Conservation (phyloP, 108 stramenopile species). For the Skeletonema grethae region DNA sequence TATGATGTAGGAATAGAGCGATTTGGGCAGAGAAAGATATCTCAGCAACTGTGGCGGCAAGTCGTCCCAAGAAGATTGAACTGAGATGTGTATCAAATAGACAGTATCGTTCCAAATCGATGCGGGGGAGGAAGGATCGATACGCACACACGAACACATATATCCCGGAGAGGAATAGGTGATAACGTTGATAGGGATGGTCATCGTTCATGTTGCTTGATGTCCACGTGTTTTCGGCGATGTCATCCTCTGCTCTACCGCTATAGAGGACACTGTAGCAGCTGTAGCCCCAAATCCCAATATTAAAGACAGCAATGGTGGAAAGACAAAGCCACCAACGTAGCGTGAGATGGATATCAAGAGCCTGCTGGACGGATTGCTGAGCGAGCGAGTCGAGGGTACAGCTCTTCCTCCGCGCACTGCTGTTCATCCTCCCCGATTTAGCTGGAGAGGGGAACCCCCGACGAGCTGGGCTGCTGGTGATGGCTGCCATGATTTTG, state of each 20-base stretch:
- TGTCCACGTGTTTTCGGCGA: background rate
- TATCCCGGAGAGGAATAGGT: conserved; percentile 38
- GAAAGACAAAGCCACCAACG: conserved; percentile 13
- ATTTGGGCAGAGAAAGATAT: conserved; percentile 31
- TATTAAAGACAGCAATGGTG: conserved; percentile 7
- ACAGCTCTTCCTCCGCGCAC: no score
- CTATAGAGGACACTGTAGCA: background rate
- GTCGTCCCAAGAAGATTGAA: conserved; percentile 45
- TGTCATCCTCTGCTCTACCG: background rate
- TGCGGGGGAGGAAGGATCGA: conserved; percentile 43
- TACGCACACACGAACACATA: conserved; percentile 49
- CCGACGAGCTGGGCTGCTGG: no score
- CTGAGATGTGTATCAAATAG: conserved; percentile 36
- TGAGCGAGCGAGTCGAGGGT: no score
- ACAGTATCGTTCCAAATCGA: conserved; percentile 48
- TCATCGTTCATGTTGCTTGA: background rate
- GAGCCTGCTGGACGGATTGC: no score
- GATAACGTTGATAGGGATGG: conserved; percentile 28
- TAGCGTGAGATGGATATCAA: conserved; percentile 4
- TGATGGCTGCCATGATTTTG: no score
- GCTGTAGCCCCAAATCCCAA: conserved; percentile 10
- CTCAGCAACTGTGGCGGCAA: conserved; percentile 41
- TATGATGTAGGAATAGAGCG: conserved; percentile 31
- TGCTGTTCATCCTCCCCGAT: no score
- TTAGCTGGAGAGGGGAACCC: no score